phyloP scores from a whole-genome alignment of 805 yeast genomes.

The Ogataea ganodermae region DNA sequence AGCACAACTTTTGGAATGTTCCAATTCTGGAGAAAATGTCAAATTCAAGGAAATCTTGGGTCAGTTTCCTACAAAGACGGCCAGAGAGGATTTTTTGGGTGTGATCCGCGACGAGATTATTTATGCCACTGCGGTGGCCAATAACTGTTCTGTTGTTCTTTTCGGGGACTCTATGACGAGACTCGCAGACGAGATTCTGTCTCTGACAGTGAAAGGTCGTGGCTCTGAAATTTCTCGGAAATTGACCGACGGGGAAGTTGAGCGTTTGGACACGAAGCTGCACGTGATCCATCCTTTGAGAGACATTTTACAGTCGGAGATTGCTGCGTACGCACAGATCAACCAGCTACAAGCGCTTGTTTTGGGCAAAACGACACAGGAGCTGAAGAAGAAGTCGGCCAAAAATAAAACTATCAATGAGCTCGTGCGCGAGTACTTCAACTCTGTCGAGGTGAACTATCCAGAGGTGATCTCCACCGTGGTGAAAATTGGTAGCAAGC shows the following conservation, averaged over 20 bases:
- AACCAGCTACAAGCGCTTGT: slow-evolving; percentile 40
- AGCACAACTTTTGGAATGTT: slow-evolving; percentile 12
- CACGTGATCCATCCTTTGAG: slow-evolving; percentile 68
- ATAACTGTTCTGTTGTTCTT: slow-evolving; percentile 55
- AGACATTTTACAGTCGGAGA: slow-evolving; percentile 72
- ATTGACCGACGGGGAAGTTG: slow-evolving; percentile 46
- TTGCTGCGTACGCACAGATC: slow-evolving; percentile 54
- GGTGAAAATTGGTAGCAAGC: slow-evolving; percentile 81
- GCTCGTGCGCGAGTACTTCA: slow-evolving; percentile 71
- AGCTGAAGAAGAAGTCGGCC: slow-evolving; percentile 43
- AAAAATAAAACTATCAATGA: slow-evolving; percentile 83
- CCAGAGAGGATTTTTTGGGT: slow-evolving; percentile 61
- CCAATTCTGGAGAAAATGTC: slow-evolving; percentile 11
- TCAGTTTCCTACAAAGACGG: slow-evolving; percentile 53
- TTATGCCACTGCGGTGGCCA: slow-evolving; percentile 45
- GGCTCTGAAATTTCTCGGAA: slow-evolving; percentile 64
- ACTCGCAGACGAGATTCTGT: slow-evolving; percentile 75
- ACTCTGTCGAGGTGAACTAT: slow-evolving; percentile 70
- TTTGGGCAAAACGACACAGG: slow-evolving; percentile 20
- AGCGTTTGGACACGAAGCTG: slow-evolving; percentile 35
- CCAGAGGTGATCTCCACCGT: slow-evolving; percentile 92
- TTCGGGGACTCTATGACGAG: slow-evolving; percentile 82
- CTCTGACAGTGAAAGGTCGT: slow-evolving; percentile 83
- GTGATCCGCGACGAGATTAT: slow-evolving; percentile 51
- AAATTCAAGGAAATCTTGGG: slow-evolving; percentile 39